Percentiles rank a stretch among this genome's conserved stretches.
phyloP scores from a whole-genome alignment of 1,284 basidiomycete species.

The Laetiporus sulphureus region DNA sequence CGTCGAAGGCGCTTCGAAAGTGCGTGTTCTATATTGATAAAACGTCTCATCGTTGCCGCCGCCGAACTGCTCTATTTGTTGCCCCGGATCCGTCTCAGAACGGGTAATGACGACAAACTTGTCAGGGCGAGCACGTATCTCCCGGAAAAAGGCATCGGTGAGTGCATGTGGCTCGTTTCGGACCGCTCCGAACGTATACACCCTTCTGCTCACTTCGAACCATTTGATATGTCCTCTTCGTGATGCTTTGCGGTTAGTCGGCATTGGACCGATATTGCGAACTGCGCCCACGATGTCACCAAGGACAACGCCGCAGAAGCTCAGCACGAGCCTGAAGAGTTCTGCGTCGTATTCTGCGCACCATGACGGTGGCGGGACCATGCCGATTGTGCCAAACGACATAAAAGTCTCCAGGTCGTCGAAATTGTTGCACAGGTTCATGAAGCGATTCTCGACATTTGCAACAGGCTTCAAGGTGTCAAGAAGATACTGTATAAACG shows the following conservation, averaged over 20 bases:
- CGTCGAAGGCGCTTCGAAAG: slow-evolving; percentile 21
- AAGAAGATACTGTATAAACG: slow-evolving; percentile 1
- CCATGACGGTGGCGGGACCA: slow-evolving; percentile 16
- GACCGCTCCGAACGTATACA: slow-evolving; percentile 28
- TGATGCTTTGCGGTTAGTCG: slow-evolving; percentile 12
- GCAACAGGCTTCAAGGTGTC: slow-evolving; percentile 7
- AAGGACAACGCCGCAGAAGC: slow-evolving; percentile 23
- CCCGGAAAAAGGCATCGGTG: slow-evolving; percentile 18
- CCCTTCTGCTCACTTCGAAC: slow-evolving; percentile 15
- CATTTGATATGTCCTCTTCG: slow-evolving; percentile 13
- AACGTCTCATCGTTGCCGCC: slow-evolving; percentile 1
- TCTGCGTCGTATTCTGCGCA: slow-evolving; percentile 2
- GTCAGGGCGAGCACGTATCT: slow-evolving; percentile 24
- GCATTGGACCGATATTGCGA: slow-evolving; percentile 9
- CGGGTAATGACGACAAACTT: slow-evolving; percentile 25
- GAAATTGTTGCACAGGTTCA: slow-evolving; percentile 26
- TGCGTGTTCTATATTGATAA: slow-evolving; percentile 10
- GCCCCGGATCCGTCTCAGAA: slow-evolving; percentile 21
- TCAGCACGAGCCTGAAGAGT: slow-evolving; percentile 20
- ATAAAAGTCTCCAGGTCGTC: slow-evolving; percentile 25
- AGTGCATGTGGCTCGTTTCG: slow-evolving; percentile 22
- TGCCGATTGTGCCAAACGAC: slow-evolving; percentile 19
- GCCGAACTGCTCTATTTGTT: slow-evolving; percentile 20
- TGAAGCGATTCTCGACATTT: slow-evolving; percentile 25
- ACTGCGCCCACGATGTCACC: slow-evolving; percentile 14